These are phyloP conservation scores for Cyclotella atomus DNA, from an alignment of 108 stramenopile genomes.

Conservation along the genomic window DNA sequence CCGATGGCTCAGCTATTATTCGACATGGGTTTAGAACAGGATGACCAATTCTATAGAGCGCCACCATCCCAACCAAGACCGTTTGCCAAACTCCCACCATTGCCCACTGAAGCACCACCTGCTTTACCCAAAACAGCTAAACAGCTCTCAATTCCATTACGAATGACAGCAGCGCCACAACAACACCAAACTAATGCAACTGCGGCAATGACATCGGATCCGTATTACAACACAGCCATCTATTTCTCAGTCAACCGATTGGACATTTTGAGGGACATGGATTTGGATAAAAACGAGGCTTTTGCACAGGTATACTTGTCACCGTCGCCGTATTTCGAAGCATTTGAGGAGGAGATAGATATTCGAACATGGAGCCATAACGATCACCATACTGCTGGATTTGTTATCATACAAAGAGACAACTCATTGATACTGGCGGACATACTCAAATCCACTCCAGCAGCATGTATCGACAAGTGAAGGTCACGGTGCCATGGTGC, in stretches of 20 bases:
- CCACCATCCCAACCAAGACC: neutral
- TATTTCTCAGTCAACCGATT: neutral
- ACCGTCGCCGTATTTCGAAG: neutral
- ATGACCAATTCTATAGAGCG: neutral
- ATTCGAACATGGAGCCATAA: neutral
- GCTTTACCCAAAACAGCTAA: no score
- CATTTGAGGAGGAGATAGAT: neutral
- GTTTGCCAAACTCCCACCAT: neutral
- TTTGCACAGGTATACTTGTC: neutral
- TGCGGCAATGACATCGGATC: neutral
- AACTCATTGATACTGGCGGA: neutral
- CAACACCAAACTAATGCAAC: neutral
- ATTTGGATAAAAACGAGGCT: neutral
- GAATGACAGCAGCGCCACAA: no score
- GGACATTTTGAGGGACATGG: neutral
- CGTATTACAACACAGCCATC: neutral
- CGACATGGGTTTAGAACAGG: constrained; percentile 6
- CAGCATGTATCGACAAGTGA: neutral
- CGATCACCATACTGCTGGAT: neutral
- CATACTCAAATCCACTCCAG: neutral
- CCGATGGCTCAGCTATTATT: constrained; percentile 17
- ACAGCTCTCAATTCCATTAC: no score
- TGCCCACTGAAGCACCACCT: neutral
- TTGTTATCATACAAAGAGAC: neutral
- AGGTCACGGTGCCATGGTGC: neutral